Evolutionary conservation across 73 alveolate genomes (phyloP).

Genomic region (Halteria grandinella): DNA sequence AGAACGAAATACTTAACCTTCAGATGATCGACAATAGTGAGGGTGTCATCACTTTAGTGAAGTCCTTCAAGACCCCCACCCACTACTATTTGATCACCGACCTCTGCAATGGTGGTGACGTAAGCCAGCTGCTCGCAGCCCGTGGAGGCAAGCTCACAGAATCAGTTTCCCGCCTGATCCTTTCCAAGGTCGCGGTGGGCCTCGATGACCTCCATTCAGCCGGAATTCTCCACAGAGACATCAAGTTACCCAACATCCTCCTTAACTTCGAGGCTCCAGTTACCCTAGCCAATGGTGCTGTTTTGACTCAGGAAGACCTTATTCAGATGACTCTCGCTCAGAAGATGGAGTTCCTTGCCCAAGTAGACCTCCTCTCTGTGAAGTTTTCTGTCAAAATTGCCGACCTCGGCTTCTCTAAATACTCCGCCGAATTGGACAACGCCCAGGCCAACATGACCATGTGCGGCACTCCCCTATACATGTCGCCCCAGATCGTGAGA

Average conservation of each 20-base stretch:
- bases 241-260: constrained; percentile 83
- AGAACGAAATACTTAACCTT: constrained; percentile 65
- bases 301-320: constrained; percentile 7
- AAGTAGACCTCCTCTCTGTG: background rate
- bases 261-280: constrained; percentile 67
- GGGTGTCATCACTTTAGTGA: constrained; percentile 47
- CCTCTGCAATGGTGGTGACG: constrained; percentile 96
- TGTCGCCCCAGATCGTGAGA: constrained; percentile 94
- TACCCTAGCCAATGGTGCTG: constrained; percentile 32
- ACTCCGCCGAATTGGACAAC: constrained; percentile 32
- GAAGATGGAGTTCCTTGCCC: constrained; percentile 13
- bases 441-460: constrained; percentile 68
- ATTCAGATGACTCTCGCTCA: background rate
- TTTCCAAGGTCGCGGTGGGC: constrained; percentile 76
- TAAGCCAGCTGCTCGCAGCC: constrained; percentile 56
- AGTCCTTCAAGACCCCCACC: constrained; percentile 68
- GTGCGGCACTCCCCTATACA: constrained; percentile 94
- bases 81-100: constrained; percentile 87
- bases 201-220: constrained; percentile 66
- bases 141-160: constrained; percentile 63
- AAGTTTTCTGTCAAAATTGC: constrained; percentile 82
- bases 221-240: constrained; percentile 82
- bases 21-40: constrained; percentile 42
- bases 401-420: constrained; percentile 94
- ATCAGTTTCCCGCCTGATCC: constrained; percentile 58